Percentiles rank a stretch among this genome's conserved stretches.
phyloP scores from a whole-genome alignment of 2,329 filamentous ascomycete genomes.

The Trichoderma harzianum region DNA sequence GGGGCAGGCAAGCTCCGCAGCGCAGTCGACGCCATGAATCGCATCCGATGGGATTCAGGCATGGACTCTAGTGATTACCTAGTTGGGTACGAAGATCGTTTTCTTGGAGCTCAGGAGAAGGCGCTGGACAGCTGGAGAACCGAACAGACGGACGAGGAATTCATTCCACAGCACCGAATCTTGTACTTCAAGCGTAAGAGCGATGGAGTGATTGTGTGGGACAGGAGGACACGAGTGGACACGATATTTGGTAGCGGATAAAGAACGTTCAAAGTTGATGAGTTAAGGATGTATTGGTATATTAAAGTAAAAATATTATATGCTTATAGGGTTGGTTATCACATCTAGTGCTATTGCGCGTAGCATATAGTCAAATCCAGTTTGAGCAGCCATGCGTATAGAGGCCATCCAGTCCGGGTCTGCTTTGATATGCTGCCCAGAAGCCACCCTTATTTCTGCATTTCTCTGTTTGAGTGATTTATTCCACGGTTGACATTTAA shows the following conservation, averaged over 20 bases:
- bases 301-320: not conserved
- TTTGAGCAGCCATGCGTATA: not conserved
- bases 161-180: constrained; percentile 63
- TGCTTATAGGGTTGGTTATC: not conserved
- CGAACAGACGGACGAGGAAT: constrained; percentile 63
- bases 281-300: not conserved
- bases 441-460: not conserved
- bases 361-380: not conserved
- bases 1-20: constrained; percentile 50
- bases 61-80: constrained; percentile 52
- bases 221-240: constrained; percentile 51
- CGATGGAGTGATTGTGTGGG: constrained; percentile 54
- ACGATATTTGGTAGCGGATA: constrained; percentile 53
- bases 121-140: constrained; percentile 55
- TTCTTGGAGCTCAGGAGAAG: constrained; percentile 53
- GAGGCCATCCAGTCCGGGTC: not conserved
- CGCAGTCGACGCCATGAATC: constrained; percentile 56
- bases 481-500: not conserved
- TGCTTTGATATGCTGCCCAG: not conserved
- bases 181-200: constrained; percentile 56
- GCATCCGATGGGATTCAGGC: constrained; percentile 57
- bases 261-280: not conserved
- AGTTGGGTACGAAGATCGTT: constrained; percentile 61
- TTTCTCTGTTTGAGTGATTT: not conserved
- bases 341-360: not conserved